Percentiles rank a stretch among this genome's conserved stretches.
Evolutionary conservation across 225 moss, liverwort and hornwort genomes (phyloP).

Genomic region (Pseudisothecium myosuroides): DNA sequence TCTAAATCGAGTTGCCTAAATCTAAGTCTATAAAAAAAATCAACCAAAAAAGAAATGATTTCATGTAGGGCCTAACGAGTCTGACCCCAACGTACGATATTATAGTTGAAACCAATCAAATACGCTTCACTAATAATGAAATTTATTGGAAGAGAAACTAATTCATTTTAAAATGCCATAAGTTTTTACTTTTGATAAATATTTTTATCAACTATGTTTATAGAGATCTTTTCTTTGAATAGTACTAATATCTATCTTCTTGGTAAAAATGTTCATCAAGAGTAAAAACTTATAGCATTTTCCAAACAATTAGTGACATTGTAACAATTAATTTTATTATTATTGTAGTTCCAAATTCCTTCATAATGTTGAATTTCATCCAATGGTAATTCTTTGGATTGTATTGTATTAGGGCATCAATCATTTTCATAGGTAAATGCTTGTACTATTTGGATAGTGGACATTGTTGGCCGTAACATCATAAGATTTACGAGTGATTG

Average conservation of each 20-base stretch:
- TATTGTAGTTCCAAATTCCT: fast-evolving
- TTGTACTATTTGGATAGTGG: fast-evolving
- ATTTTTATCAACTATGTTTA: no score
- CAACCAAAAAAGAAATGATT: no score
- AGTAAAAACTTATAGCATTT: neutral
- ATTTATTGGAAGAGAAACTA: no score
- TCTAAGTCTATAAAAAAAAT: no score
- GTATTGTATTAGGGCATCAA: neutral
- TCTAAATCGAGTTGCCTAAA: no score
- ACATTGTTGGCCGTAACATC: neutral
- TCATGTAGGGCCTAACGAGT: no score
- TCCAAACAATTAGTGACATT: fast-evolving
- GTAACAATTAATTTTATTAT: fast-evolving
- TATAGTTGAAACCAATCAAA: neutral
- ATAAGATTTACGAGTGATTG: neutral
- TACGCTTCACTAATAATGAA: no score
- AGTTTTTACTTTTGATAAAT: no score
- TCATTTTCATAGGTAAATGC: neutral
- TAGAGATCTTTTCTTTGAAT: neutral
- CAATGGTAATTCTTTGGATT: neutral
- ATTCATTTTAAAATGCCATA: neutral
- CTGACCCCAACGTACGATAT: no score
- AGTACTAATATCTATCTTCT: neutral
- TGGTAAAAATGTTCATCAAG: no score
- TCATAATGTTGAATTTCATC: neutral